phyloP scores from a whole-genome alignment of 805 yeast genomes.

The Suhomyces kilbournensis region DNA sequence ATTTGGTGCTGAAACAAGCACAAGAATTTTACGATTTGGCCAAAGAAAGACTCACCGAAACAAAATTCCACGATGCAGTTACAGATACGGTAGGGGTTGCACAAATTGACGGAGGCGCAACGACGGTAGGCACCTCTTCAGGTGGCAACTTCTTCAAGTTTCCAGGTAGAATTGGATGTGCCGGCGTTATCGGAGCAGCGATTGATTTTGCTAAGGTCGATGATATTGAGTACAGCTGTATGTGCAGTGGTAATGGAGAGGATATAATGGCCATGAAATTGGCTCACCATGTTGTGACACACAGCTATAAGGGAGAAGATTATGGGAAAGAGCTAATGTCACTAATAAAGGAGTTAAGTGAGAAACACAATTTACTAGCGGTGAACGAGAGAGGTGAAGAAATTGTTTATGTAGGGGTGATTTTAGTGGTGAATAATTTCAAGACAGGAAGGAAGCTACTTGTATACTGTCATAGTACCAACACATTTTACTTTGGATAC shows the following conservation, averaged over 20 bases:
- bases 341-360: slow-evolving; percentile 11
- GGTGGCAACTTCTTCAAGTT: slow-evolving; percentile 53
- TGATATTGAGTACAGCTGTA: slow-evolving; percentile 25
- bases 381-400: slow-evolving; percentile 9
- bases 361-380: slow-evolving; percentile 10
- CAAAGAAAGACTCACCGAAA: neutral
- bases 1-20: slow-evolving; percentile 11
- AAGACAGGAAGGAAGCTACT: slow-evolving; percentile 9
- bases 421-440: slow-evolving; percentile 18
- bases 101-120: slow-evolving; percentile 11
- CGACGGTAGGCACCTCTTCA: slow-evolving; percentile 41
- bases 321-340: slow-evolving; percentile 17
- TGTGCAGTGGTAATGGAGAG: slow-evolving; percentile 58
- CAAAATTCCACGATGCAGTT: slow-evolving; percentile 11
- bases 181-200: slow-evolving; percentile 49
- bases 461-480: slow-evolving; percentile 37
- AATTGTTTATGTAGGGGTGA: slow-evolving; percentile 31
- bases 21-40: slow-evolving; percentile 8
- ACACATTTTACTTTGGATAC: slow-evolving; percentile 25
- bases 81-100: slow-evolving; percentile 48
- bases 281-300: slow-evolving; percentile 26
- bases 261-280: slow-evolving; percentile 46
- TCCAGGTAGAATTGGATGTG: slow-evolving; percentile 53
- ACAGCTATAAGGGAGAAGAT: slow-evolving; percentile 13
- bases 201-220: slow-evolving; percentile 22